phyloP scores from a whole-genome alignment of 176 grass and related monocot genomes.

The Panicum miliaceum region DNA sequence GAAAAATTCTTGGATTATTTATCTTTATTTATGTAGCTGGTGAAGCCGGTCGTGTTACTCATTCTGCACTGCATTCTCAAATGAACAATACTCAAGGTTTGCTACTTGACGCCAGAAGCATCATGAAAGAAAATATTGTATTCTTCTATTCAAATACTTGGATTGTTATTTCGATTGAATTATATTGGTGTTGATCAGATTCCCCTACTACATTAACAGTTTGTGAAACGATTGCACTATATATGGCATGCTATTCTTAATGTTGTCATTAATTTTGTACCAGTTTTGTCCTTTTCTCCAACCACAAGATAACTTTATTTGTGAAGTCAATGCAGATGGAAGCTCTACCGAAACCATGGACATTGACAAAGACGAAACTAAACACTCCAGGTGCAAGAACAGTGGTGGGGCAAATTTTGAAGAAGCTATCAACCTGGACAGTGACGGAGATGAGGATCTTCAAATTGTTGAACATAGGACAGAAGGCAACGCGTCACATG shows the following conservation, averaged over 20 bases:
- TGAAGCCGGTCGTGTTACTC: conserved; percentile 29
- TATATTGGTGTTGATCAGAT: neutral
- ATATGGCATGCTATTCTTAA: conserved; percentile 24
- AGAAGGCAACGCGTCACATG: neutral
- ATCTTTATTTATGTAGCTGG: conserved; percentile 19
- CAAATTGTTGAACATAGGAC: neutral
- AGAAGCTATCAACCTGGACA: conserved; percentile 21
- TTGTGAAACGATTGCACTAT: neutral
- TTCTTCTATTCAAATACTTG: neutral
- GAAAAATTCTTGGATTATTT: no score
- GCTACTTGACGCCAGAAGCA: conserved; percentile 8
- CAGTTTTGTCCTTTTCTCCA: neutral
- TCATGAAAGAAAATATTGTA: neutral
- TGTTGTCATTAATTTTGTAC: conserved; percentile 15
- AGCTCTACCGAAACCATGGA: conserved; percentile 30
- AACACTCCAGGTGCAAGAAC: neutral
- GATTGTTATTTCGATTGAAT: neutral
- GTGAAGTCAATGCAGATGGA: conserved; percentile 8
- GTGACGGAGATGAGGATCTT: conserved; percentile 38
- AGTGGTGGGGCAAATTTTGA: neutral
- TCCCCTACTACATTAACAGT: neutral
- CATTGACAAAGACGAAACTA: conserved; percentile 27
- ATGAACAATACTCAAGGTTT: conserved; percentile 31
- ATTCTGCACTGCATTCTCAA: conserved; percentile 33
- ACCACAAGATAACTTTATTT: conserved; percentile 21